Evolutionary conservation across 257 asterid species (phyloP).

Genomic region (Henckelia pumila): DNA sequence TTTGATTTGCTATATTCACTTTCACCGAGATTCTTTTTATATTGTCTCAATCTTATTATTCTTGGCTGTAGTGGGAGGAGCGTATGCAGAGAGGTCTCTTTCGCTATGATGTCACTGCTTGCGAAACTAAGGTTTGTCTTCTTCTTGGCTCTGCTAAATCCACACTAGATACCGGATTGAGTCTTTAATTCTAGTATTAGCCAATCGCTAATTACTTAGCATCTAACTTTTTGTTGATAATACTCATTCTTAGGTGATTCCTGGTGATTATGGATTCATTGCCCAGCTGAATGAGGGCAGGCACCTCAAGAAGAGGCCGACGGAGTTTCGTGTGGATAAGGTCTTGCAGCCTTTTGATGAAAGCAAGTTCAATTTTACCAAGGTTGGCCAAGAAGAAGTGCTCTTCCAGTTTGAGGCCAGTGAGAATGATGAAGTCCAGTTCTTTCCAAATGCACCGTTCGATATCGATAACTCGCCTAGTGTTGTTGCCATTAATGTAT

Average conservation of each 20-base stretch:
- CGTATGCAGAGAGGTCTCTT: slow-evolving; percentile 92
- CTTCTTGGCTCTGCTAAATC: background rate
- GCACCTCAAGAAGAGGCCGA: slow-evolving; percentile 98
- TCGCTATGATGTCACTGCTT: slow-evolving; percentile 97
- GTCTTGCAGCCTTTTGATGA: slow-evolving; percentile 92
- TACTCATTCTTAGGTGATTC: slow-evolving; percentile 62
- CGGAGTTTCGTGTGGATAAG: slow-evolving; percentile 92
- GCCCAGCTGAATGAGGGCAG: slow-evolving; percentile 97
- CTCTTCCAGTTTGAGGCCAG: slow-evolving; percentile 82
- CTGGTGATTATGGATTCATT: slow-evolving; percentile 80
- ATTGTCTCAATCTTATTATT: slow-evolving; percentile 27
- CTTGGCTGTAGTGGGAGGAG: slow-evolving; percentile 83
- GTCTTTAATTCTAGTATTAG: background rate
- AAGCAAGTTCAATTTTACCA: slow-evolving; percentile 90
- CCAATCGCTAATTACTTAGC: background rate
- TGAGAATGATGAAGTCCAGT: slow-evolving; percentile 52
- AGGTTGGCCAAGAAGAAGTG: slow-evolving; percentile 94
- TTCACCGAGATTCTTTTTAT: background rate
- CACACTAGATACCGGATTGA: too few species aligned
- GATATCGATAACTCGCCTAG: slow-evolving; percentile 62
- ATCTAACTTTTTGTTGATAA: background rate
- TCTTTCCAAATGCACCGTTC: slow-evolving; percentile 64
- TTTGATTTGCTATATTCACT: background rate
- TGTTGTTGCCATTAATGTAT: slow-evolving; percentile 84
- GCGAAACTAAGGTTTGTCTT: slow-evolving; percentile 78